phyloP scores from a whole-genome alignment of 805 yeast genomes.

The Metschnikowia lachancei region DNA sequence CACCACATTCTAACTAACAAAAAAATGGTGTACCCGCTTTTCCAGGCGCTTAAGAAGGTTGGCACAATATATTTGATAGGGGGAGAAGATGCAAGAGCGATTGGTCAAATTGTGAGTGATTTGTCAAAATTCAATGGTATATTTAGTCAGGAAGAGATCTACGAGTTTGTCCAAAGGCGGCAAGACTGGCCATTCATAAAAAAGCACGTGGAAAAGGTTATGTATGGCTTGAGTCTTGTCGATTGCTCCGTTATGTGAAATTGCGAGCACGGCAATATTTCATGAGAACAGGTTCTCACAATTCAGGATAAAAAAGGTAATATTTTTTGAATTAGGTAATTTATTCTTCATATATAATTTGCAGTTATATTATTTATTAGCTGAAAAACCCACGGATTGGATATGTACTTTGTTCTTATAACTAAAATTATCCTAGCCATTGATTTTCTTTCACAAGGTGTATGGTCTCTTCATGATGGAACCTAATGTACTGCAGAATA shows the following conservation, averaged over 20 bases:
- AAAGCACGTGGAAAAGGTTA: slow-evolving; percentile 84
- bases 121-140: slow-evolving; percentile 83
- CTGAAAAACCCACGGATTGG: no score
- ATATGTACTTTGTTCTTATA: no score
- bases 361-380: no score
- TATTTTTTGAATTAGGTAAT: no score
- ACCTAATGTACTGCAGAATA: not conserved
- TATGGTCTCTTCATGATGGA: not conserved
- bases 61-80: slow-evolving; percentile 77
- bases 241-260: slow-evolving; percentile 63
- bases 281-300: not conserved
- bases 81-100: slow-evolving; percentile 70
- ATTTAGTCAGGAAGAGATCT: slow-evolving; percentile 89
- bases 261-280: not conserved
- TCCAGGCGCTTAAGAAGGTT: slow-evolving; percentile 77
- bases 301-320: not conserved
- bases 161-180: slow-evolving; percentile 83
- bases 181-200: slow-evolving; percentile 81
- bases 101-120: slow-evolving; percentile 82
- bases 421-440: no score
- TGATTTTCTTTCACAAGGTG: no score
- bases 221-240: slow-evolving; percentile 83
- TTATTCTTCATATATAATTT: no score
- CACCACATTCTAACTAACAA: slow-evolving; percentile 51
- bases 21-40: slow-evolving; percentile 69